phyloP scores from a whole-genome alignment of 2,329 filamentous ascomycete species.

The Aureobasidium subglaciale region DNA sequence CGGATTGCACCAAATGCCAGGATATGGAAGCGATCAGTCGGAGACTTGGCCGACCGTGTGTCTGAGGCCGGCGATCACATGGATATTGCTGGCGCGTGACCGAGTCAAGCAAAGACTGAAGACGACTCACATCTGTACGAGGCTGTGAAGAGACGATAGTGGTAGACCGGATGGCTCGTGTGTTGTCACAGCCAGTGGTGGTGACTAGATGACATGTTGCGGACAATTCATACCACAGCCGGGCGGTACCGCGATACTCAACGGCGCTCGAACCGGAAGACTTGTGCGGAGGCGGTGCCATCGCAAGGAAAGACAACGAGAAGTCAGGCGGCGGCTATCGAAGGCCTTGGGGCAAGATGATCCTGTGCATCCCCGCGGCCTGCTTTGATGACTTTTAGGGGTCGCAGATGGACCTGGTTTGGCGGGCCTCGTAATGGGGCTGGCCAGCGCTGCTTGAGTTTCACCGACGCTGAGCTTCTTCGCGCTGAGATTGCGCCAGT shows the following conservation, averaged over 20 bases:
- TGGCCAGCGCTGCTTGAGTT: background rate
- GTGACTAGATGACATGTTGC: background rate
- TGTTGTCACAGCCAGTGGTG: background rate
- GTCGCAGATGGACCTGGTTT: background rate
- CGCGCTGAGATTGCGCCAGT: background rate
- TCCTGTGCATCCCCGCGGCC: background rate
- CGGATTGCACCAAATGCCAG: background rate
- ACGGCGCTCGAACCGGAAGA: background rate
- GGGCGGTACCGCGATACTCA: slow-evolving; percentile 3
- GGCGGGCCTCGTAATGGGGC: background rate
- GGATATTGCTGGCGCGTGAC: background rate
- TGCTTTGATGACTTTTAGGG: background rate
- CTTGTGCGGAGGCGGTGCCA: background rate
- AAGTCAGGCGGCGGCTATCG: background rate
- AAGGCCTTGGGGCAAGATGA: background rate
- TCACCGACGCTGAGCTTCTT: background rate
- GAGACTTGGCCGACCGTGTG: no score
- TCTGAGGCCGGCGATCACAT: background rate
- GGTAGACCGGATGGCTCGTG: background rate
- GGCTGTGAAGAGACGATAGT: background rate
- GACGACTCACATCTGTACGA: background rate
- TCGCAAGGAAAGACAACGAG: background rate
- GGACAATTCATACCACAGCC: background rate
- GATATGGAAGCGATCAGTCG: background rate
- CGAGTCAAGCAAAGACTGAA: background rate